A percentile compares a stretch with the other conserved stretches of the same genome.
These are phyloP conservation scores for Macroventuria anomochaeta DNA, from an alignment of 2,329 filamentous ascomycete genomes.

Conservation along the genomic window DNA sequence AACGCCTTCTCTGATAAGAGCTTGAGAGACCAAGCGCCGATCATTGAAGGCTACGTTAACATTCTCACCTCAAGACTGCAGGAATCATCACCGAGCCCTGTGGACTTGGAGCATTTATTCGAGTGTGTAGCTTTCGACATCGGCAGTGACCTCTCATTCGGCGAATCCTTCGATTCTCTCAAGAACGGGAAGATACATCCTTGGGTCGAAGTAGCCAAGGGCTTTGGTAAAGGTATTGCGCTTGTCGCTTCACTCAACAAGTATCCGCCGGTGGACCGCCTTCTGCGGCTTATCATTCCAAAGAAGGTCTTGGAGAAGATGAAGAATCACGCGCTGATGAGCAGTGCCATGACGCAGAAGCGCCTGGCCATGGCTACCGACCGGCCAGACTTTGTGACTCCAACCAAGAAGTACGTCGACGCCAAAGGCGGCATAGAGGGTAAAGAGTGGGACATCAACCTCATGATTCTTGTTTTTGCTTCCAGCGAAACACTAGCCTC, in stretches of 20 bases:
- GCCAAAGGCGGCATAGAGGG: constrained; percentile 25
- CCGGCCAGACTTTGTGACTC: constrained; percentile 39
- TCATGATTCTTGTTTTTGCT: constrained; percentile 49
- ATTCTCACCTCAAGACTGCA: constrained; percentile 28
- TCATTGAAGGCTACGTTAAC: constrained; percentile 35
- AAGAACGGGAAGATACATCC: constrained; percentile 45
- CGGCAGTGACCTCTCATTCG: constrained; percentile 59
- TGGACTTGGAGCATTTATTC: constrained; percentile 29
- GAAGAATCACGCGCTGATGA: constrained; percentile 33
- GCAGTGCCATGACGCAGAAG: constrained; percentile 29
- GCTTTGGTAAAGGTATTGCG: constrained; percentile 37
- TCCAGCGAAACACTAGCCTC: constrained; percentile 55
- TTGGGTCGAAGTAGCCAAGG: constrained; percentile 46
- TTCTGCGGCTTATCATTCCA: constrained; percentile 34
- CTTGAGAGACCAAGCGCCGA: constrained; percentile 31
- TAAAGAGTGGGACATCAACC: constrained; percentile 50
- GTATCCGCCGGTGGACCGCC: constrained; percentile 34
- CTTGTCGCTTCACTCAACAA: constrained; percentile 38
- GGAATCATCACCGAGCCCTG: background rate
- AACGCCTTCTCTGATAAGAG: constrained; percentile 39
- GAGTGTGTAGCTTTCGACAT: constrained; percentile 36
- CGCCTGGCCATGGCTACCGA: constrained; percentile 27
- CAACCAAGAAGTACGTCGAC: constrained; percentile 32
- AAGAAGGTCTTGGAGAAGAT: constrained; percentile 31
- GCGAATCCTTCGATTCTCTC: constrained; percentile 54